Evolutionary conservation across 108 stramenopile species (phyloP), one percentile per base, ranked within the genome.

Genomic region (Nitzschia sp.): DNA sequence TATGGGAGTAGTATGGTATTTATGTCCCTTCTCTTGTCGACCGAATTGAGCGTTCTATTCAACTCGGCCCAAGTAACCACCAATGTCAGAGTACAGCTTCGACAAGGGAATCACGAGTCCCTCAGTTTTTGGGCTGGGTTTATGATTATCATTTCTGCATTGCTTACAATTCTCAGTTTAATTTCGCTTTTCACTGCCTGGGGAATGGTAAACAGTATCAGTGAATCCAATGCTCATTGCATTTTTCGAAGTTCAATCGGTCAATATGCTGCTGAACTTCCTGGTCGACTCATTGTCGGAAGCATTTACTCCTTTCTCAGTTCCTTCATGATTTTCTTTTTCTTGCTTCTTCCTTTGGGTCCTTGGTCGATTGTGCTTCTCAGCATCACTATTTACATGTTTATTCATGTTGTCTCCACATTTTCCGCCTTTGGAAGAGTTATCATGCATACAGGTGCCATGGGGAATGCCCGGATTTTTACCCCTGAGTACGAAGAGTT

Each of bases 391-490:
- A 38, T 77, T 17, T 53, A 48, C 22, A 26, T 84, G 14, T 76
- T 84, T 50, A 14, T 79, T 0, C 82, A 88, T 61, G 69, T 83
- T 24, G 79, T 86, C n/a, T 54, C 62, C 2, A 70, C 69, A 6
- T 84, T 85, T 59, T 69, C 61, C 10, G 60, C 80, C 20, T 82
- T 88, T 68, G 87, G 87, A 46, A 61, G 87, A 11, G 53, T 85
- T 43, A 83, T 88, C 25, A 86, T 88, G 83, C 83, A 88, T 51
- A 62, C 80, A 0, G 80, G 78, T 39, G 87, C 87, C 41, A 84
- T 88, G 82, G 58, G 80, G 3, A 60, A 67, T 12, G 46, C 63
- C 0, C 17, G 67, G 53, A 88, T 88, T 25, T 88, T 86, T 63
- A 65, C 80, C 39, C 65, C 60, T 34, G 58, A 69, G 11, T 83